Percentiles rank a stretch among this genome's conserved stretches.
Evolutionary conservation across 225 moss, liverwort and hornwort genomes (phyloP).

Genomic region (Neckera pumila): DNA sequence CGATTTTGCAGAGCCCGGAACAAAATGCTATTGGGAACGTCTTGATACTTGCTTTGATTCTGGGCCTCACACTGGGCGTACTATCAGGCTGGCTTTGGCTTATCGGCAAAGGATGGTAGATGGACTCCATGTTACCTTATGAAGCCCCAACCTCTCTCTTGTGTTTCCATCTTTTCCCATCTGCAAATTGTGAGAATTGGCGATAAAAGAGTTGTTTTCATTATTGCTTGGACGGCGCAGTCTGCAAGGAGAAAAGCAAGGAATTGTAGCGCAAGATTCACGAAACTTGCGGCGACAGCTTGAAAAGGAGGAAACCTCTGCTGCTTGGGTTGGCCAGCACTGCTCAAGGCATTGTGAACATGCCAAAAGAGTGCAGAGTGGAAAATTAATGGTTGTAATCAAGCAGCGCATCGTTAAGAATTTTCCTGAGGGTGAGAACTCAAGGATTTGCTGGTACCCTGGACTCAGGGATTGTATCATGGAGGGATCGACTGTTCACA

Average conservation of each 20-base stretch:
- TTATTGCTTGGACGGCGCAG: neutral
- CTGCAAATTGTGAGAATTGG: neutral
- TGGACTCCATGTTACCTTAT: neutral
- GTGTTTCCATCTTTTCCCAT: neutral
- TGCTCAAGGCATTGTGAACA: neutral
- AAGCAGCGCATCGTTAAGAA: neutral
- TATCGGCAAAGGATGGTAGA: slow-evolving; percentile 76
- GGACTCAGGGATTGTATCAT: neutral
- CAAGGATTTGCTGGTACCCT: neutral
- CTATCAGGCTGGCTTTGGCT: slow-evolving; percentile 79
- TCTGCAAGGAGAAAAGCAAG: neutral
- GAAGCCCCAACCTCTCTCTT: neutral
- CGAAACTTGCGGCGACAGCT: neutral
- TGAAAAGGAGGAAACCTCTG: neutral
- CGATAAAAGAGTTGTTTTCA: neutral
- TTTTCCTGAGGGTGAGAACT: neutral
- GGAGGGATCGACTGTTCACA: neutral
- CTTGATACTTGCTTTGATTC: slow-evolving; percentile 65
- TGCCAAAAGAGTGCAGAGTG: neutral
- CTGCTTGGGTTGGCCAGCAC: neutral
- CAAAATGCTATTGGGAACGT: slow-evolving; percentile 83
- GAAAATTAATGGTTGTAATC: neutral
- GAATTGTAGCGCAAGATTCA: neutral
- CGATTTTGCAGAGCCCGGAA: slow-evolving; percentile 43
- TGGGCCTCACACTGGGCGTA: slow-evolving; percentile 60